Evolutionary conservation across 345 rosid species (phyloP).

Genomic region (Boechera retrofracta): DNA sequence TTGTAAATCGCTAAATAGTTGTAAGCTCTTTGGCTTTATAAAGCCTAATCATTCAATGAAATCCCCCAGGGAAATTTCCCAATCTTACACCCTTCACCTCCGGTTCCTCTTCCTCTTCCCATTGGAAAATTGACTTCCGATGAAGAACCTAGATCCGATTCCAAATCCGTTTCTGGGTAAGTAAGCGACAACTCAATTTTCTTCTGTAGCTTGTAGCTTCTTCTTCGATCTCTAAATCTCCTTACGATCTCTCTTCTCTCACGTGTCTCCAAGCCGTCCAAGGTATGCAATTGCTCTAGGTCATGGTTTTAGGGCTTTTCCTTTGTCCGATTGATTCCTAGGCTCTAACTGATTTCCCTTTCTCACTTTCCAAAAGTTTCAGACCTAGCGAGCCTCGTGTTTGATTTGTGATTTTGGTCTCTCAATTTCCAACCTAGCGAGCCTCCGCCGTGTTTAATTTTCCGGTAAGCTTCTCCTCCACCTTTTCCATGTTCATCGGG

Average conservation of each 20-base stretch:
- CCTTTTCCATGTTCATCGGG: neutral
- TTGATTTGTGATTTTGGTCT: neutral
- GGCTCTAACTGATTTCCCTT: neutral
- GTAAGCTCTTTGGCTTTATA: no score
- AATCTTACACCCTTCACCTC: no score
- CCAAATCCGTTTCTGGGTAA: no score
- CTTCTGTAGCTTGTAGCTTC: neutral
- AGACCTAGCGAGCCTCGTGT: no score
- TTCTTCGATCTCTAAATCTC: neutral
- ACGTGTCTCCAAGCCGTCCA: no score
- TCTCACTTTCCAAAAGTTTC: slow-evolving; percentile 2
- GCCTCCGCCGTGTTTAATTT: neutral
- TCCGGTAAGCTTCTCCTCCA: neutral
- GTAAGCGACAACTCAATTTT: no score
- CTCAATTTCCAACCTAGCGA: neutral
- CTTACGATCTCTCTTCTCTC: neutral
- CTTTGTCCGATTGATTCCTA: neutral
- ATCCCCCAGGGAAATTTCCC: no score
- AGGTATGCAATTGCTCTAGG: neutral
- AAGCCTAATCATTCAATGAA: no score
- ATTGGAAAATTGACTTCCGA: no score
- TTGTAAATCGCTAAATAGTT: neutral
- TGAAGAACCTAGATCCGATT: no score
- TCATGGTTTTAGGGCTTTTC: neutral
- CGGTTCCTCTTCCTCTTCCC: no score